Conservation (phyloP, 164 flowering plant genomes). For the Aristolochia contorta region DNA sequence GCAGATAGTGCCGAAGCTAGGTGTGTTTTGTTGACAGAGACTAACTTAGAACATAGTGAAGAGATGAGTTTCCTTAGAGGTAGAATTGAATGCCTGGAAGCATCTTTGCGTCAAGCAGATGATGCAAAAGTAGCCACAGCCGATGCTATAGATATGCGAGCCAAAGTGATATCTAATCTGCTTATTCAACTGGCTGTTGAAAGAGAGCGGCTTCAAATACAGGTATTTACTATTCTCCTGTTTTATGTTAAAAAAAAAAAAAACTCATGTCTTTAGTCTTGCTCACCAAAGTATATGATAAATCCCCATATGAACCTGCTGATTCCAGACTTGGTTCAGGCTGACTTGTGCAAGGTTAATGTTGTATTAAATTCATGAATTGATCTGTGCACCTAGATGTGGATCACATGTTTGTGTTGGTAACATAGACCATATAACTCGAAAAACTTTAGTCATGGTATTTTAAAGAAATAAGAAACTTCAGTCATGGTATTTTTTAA, state of each 20-base stretch:
- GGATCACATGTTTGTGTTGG: too few species aligned
- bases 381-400: too few species aligned
- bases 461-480: too few species aligned
- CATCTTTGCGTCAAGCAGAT: conserved; percentile 53
- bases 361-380: not conserved
- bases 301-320: not conserved
- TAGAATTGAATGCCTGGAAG: conserved; percentile 49
- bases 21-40: conserved; percentile 28
- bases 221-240: conserved; percentile 31
- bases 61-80: conserved; percentile 41
- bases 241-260: too few species aligned
- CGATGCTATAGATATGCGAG: conserved; percentile 39
- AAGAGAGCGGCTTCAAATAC: conserved; percentile 79
- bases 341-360: not conserved
- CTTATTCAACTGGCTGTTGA: conserved; percentile 65
- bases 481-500: too few species aligned
- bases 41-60: conserved; percentile 40
- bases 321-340: not conserved
- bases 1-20: conserved; percentile 47
- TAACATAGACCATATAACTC: too few species aligned
- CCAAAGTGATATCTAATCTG: conserved; percentile 58
- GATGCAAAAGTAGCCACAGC: conserved; percentile 47
- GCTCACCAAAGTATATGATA: not conserved
- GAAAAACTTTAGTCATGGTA: too few species aligned
- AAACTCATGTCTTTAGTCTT: too few species aligned